Evolutionary conservation across 1,284 basidiomycete genomes (phyloP).

Genomic region (Pulveroboletus sp.): DNA sequence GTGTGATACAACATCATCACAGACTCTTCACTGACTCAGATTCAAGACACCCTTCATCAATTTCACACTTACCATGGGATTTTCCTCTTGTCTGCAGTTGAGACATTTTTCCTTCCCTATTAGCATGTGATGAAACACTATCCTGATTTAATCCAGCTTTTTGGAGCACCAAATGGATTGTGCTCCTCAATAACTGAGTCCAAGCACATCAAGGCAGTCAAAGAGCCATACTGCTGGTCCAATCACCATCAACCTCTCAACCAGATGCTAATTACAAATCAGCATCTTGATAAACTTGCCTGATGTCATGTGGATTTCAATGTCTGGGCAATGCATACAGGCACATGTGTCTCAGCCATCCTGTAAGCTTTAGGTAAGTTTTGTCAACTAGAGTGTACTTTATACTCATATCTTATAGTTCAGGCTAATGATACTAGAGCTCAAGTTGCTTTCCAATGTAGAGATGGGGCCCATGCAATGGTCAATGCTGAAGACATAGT

Average conservation of each 20-base stretch:
- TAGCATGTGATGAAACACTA: slow-evolving; percentile 3
- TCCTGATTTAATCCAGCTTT: not conserved
- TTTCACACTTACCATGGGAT: not conserved
- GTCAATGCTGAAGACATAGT: too few relatives aligned
- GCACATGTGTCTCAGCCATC: too few relatives aligned
- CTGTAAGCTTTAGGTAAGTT: too few relatives aligned
- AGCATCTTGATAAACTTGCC: not conserved
- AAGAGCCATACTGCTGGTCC: not conserved
- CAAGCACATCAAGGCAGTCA: not conserved
- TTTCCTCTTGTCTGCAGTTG: not conserved
- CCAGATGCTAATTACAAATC: not conserved
- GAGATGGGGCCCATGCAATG: too few relatives aligned
- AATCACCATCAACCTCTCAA: not conserved
- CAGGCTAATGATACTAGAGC: too few relatives aligned
- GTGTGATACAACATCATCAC: not conserved
- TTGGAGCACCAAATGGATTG: not conserved
- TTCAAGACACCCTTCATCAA: not conserved
- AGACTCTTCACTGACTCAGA: not conserved
- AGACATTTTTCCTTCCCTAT: not conserved
- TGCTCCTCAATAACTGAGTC: not conserved
- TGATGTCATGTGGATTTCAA: too few relatives aligned
- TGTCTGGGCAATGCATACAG: too few relatives aligned
- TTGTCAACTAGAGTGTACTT: too few relatives aligned
- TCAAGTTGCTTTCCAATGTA: too few relatives aligned
- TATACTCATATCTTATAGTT: too few relatives aligned